Conservation (phyloP, 352 stramenopile genomes). For the Aphanomyces cochlioides region DNA sequence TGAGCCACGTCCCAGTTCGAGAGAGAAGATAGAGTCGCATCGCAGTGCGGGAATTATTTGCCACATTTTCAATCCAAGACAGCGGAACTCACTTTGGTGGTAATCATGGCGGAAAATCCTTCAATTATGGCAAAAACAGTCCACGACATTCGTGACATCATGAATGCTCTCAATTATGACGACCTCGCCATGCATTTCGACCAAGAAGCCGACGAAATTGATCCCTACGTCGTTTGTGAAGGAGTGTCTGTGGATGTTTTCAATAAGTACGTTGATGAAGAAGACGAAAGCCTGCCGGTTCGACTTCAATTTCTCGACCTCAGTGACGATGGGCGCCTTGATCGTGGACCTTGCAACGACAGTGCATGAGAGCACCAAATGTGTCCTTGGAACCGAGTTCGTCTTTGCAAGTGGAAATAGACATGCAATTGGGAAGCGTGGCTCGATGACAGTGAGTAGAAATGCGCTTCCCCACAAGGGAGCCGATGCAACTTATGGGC, state of each 20-base stretch:
- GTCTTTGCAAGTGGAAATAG: conserved; percentile 2
- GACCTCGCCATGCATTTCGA: conserved; percentile 25
- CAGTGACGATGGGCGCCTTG: conserved; percentile 37
- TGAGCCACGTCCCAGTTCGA: too few relatives aligned
- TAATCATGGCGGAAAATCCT: too few relatives aligned
- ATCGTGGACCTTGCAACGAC: not conserved
- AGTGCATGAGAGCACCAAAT: not conserved
- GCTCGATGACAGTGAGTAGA: conserved; percentile 26
- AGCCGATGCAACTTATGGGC: too few relatives aligned
- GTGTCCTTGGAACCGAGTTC: conserved; percentile 41
- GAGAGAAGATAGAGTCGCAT: too few relatives aligned
- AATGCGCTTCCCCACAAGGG: too few relatives aligned
- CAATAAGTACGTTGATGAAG: not conserved
- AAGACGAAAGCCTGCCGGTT: not conserved
- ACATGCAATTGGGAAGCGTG: too few relatives aligned
- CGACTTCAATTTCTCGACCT: not conserved
- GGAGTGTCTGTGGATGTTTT: conserved; percentile 50
- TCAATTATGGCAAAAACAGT: too few relatives aligned
- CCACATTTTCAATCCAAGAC: too few relatives aligned
- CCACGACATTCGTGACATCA: too few relatives aligned
- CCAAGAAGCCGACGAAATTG: conserved; percentile 22
- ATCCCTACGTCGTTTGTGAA: conserved; percentile 68
- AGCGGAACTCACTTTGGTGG: too few relatives aligned
- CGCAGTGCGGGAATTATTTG: too few relatives aligned
- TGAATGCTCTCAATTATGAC: not conserved